These are phyloP conservation scores for Catenaria anguillulae DNA, from an alignment of 371 early-diverging fungal genomes.

Conservation along the genomic window DNA sequence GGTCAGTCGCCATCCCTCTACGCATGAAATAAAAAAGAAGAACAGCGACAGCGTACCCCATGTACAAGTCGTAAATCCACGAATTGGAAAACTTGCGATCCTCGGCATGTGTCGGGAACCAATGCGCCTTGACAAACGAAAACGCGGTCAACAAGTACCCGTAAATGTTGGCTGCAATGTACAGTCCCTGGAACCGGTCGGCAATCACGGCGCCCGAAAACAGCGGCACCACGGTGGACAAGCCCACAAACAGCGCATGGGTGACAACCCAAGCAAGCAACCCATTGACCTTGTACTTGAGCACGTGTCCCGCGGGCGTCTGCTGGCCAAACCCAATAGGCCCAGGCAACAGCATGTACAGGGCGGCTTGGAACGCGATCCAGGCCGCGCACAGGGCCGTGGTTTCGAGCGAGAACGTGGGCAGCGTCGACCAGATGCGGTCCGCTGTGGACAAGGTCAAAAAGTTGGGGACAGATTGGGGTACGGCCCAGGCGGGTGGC, in stretches of 20 bases:
- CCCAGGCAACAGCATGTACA: constrained; percentile 46
- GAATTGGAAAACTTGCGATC: constrained; percentile 59
- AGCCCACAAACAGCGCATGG: constrained; percentile 42
- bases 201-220: constrained; percentile 44
- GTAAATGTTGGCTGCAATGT: constrained; percentile 55
- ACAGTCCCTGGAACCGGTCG: constrained; percentile 58
- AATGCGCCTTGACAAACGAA: constrained; percentile 52
- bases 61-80: constrained; percentile 11
- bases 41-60: too few species aligned
- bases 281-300: constrained; percentile 63
- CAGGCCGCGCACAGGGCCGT: constrained; percentile 41
- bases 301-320: constrained; percentile 63
- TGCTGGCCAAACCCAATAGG: constrained; percentile 55
- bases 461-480: constrained; percentile 10
- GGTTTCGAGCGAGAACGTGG: constrained; percentile 26
- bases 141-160: constrained; percentile 50
- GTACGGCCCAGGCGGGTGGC: constrained; percentile 14
- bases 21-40: not conserved
- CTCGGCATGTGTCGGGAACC: constrained; percentile 54
- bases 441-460: not conserved
- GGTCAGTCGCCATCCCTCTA: constrained; percentile 41
- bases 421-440: constrained; percentile 15
- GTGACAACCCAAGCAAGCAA: constrained; percentile 54
- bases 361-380: constrained; percentile 52
- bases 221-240: constrained; percentile 26